Evolutionary conservation across 805 yeast genomes (phyloP), one percentile per base, ranked within the genome.

Genomic region (Metschnikowia proteae): DNA sequence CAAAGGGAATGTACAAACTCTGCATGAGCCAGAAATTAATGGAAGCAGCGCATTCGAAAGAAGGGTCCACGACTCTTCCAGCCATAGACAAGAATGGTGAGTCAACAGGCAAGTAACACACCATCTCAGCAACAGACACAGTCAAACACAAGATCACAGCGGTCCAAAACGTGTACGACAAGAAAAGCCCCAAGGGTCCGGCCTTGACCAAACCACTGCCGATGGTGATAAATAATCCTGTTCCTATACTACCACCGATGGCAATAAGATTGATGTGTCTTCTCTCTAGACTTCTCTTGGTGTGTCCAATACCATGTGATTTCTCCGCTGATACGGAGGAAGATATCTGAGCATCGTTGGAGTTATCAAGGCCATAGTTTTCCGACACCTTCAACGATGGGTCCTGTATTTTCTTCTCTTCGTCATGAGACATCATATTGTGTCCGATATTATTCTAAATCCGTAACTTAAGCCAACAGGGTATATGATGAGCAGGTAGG

Each of bases 11-110:
- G 56, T 63, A 73, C 47, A 73, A 62, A 40, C 73, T 65, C 53
- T 73, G 71, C 73, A 75, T 70, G 27, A 75, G 53, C 64, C 71
- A 70, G 47, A 68, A 70, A 55, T 70, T 70, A 38, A 65, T 60
- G 27, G 70, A 68, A 26, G 67, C 65, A 23, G 66, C 60, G 39
- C 61, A 56, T 54, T 68, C 73, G 44, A 66, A 61, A 11, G 73
- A 69, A 38, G 68, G 68, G 55, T 68, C 73, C 26, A 68, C 66
- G 22, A 63, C 67, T 44, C 72, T 55, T 11, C 73, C 73, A 6
- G 73, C 66, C 70, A 68, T 64, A 37, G 65, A 63, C 34, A 68
- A 56, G 37, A 67, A 68, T 1, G 73, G 73, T 3, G 71, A 66
- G 46, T 65, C 61, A 8, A 68, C 61, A 1, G 73, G 73, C 50